These are phyloP conservation scores for Coemansia sp. DNA, from an alignment of 192 early-diverging fungal species.

Conservation along the genomic window DNA sequence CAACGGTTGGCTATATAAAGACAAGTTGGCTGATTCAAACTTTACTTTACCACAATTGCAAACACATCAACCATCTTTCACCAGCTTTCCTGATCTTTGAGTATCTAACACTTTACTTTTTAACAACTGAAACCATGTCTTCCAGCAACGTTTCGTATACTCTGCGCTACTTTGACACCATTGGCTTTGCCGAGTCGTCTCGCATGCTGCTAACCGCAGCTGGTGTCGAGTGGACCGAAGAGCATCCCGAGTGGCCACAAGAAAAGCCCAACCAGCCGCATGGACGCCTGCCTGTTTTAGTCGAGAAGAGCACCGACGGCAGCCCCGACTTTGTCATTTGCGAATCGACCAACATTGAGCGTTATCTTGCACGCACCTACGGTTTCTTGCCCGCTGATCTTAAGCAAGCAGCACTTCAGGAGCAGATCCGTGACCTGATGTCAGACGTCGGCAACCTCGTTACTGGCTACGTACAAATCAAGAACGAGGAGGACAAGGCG, in stretches of 20 bases:
- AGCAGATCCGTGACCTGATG: conserved; percentile 16
- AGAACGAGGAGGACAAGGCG: conserved; percentile 7
- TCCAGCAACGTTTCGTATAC: conserved; percentile 12
- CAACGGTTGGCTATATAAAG: too few relatives aligned
- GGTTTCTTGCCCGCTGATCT: conserved; percentile 29
- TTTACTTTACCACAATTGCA: too few relatives aligned
- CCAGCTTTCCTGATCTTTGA: neutral
- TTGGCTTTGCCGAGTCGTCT: conserved; percentile 19
- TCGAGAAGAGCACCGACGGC: conserved; percentile 23
- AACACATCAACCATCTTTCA: neutral
- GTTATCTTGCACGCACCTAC: conserved; percentile 54
- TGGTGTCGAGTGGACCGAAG: conserved; percentile 41
- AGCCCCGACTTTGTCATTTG: too few relatives aligned
- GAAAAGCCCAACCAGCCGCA: conserved; percentile 31
- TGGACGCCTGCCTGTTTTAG: conserved; percentile 31
- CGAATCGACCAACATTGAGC: conserved; percentile 39
- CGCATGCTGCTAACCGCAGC: conserved; percentile 43
- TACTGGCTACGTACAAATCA: neutral
- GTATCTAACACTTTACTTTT: neutral
- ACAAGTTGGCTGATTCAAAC: too few relatives aligned
- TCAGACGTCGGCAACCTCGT: neutral
- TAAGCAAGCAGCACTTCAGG: conserved; percentile 32
- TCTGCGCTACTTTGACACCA: conserved; percentile 27
- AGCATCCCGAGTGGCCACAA: conserved; percentile 25
- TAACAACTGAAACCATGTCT: neutral